These are phyloP conservation scores for Bipolaris zeicola DNA, from an alignment of 2,329 filamentous ascomycete species.

Conservation along the genomic window DNA sequence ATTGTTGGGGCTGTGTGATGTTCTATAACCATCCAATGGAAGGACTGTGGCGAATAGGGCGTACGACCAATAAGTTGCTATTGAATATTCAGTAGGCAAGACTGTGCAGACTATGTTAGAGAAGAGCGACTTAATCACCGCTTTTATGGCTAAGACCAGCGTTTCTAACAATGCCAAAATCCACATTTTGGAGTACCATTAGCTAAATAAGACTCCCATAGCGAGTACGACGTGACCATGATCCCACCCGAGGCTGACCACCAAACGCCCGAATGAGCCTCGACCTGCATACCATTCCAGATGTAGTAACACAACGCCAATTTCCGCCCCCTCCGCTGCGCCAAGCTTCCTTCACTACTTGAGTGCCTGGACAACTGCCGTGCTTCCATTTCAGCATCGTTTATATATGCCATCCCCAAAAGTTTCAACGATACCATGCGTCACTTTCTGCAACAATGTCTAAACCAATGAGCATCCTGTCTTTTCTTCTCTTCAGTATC, in stretches of 20 bases:
- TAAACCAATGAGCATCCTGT: background rate
- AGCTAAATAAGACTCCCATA: too few species aligned
- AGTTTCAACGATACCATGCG: background rate
- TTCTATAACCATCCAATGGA: background rate
- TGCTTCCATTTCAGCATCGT: background rate
- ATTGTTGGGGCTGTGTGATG: background rate
- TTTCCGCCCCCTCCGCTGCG: background rate
- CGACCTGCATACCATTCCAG: background rate
- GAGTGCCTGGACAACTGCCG: background rate
- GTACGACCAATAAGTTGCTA: too few species aligned
- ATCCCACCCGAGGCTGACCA: background rate
- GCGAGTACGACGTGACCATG: too few species aligned
- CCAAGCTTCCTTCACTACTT: background rate
- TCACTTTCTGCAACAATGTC: background rate
- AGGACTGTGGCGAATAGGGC: background rate
- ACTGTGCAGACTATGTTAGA: too few species aligned
- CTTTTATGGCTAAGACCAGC: too few species aligned
- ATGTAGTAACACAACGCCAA: background rate
- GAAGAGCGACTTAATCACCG: too few species aligned
- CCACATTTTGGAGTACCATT: too few species aligned
- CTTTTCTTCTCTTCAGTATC: background rate
- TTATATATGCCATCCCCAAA: background rate
- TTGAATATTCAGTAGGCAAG: too few species aligned
- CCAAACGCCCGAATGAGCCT: background rate
- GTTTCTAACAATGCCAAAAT: too few species aligned